Percentiles rank a stretch among this genome's conserved stretches.
These are phyloP conservation scores for Chrysanthemum seticuspe DNA, from an alignment of 129 eudicot genomes.

Conservation along the genomic window DNA sequence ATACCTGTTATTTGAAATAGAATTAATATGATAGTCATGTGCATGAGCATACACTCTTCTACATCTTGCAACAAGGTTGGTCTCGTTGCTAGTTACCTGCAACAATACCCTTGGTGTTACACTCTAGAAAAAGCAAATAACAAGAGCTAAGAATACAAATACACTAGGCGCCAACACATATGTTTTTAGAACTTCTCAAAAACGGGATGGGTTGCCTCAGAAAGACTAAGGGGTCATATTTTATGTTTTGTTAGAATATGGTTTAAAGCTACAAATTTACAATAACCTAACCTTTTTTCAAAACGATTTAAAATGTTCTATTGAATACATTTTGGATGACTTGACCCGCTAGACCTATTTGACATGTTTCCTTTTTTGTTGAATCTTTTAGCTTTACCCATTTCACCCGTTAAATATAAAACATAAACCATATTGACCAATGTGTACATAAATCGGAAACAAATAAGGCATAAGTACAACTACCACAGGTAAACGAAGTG, in stretches of 20 bases:
- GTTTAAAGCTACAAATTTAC: not conserved
- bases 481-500: conserved; percentile 95
- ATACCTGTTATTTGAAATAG: conserved; percentile 92
- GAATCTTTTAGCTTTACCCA: not conserved
- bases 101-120: conserved; percentile 23
- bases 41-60: conserved; percentile 99
- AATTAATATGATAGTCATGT: conserved; percentile 96
- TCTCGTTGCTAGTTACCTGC: conserved; percentile 90
- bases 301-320: not conserved
- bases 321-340: not conserved
- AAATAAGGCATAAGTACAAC: conserved; percentile 52
- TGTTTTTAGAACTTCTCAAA: not conserved
- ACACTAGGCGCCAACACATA: not conserved
- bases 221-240: not conserved
- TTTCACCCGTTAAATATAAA: not conserved
- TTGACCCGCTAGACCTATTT: conserved; percentile 4
- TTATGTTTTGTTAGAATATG: conserved; percentile 1
- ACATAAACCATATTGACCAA: not conserved
- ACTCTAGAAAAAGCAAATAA: conserved; percentile 17
- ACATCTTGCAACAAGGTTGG: conserved; percentile 90
- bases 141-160: not conserved
- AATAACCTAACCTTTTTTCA: not conserved
- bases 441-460: not conserved
- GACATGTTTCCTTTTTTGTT: conserved; percentile 3
- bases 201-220: not conserved